Evolutionary conservation across 2,329 filamentous ascomycete genomes (phyloP).

Genomic region (Neonectria sp.): DNA sequence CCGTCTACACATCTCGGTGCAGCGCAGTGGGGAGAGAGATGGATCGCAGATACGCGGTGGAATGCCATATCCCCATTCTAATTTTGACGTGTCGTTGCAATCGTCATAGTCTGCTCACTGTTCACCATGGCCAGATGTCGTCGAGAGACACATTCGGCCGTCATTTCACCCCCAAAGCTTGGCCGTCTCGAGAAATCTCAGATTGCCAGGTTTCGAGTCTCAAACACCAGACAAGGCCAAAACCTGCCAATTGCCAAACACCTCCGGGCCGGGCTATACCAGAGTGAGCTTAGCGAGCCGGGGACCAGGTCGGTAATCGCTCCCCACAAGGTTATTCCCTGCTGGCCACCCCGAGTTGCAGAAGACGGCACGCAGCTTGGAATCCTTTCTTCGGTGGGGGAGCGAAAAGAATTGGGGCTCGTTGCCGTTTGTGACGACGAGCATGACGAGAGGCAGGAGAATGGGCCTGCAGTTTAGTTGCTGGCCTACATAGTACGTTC

Average conservation of each 20-base stretch:
- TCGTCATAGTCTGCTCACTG: slow-evolving; percentile 1
- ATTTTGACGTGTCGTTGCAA: slow-evolving; percentile 4
- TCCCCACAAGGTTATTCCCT: slow-evolving; percentile 18
- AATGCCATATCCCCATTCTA: slow-evolving; percentile 3
- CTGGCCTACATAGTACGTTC: neutral
- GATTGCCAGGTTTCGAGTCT: slow-evolving; percentile 14
- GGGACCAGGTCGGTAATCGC: slow-evolving; percentile 22
- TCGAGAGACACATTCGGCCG: slow-evolving; percentile 13
- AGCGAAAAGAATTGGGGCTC: slow-evolving; percentile 14
- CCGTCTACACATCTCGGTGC: neutral
- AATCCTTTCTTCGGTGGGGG: neutral
- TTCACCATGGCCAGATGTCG: slow-evolving; percentile 1
- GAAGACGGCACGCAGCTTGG: slow-evolving; percentile 5
- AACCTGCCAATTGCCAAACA: slow-evolving; percentile 11
- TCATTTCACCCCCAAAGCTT: slow-evolving; percentile 1
- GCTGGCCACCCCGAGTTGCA: neutral
- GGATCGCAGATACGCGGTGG: slow-evolving; percentile 11
- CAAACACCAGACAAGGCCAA: slow-evolving; percentile 13
- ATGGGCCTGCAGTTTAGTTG: slow-evolving; percentile 6
- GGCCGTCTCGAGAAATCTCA: slow-evolving; percentile 12
- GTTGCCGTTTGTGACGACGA: slow-evolving; percentile 20
- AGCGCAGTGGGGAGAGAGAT: neutral
- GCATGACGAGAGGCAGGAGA: slow-evolving; percentile 12
- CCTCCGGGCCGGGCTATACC: slow-evolving; percentile 1
- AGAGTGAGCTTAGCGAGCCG: slow-evolving; percentile 4